These are phyloP conservation scores for Funneliformis mosseae DNA, from an alignment of 192 early-diverging fungal species.

Conservation along the genomic window DNA sequence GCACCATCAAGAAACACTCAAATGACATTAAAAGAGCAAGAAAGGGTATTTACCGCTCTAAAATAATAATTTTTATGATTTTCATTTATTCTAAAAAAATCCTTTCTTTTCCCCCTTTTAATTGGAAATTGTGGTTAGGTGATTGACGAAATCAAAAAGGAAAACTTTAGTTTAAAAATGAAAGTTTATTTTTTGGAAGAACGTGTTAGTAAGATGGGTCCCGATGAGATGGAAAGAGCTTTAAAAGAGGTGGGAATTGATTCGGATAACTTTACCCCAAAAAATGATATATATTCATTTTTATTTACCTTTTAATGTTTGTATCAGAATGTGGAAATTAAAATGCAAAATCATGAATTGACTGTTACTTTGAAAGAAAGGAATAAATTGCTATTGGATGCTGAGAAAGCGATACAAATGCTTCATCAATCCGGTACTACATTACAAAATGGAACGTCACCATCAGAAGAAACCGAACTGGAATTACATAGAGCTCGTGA, in stretches of 20 bases:
- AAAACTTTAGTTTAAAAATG: constrained; percentile 58
- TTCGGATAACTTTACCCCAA: too few species aligned
- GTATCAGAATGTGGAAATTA: constrained; percentile 54
- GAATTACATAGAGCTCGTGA: background rate
- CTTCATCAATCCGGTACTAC: constrained; percentile 32
- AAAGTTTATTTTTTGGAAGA: constrained; percentile 58
- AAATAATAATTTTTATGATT: background rate
- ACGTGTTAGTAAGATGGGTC: constrained; percentile 50
- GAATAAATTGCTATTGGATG: constrained; percentile 49
- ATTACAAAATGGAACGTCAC: constrained; percentile 18
- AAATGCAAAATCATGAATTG: constrained; percentile 51
- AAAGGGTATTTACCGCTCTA: constrained; percentile 39
- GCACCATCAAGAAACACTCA: constrained; percentile 31
- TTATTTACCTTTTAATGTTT: background rate
- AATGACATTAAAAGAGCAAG: constrained; percentile 56
- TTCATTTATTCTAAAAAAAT: background rate
- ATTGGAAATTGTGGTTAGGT: constrained; percentile 36
- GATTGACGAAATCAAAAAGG: constrained; percentile 58
- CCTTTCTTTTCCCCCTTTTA: background rate
- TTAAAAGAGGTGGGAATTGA: constrained; percentile 62
- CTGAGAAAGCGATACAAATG: constrained; percentile 48
- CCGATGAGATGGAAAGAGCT: constrained; percentile 55
- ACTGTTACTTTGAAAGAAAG: constrained; percentile 49
- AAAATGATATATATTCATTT: background rate
- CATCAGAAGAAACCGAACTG: background rate